A percentile compares a stretch with the other conserved stretches of the same genome.
phyloP scores from a whole-genome alignment of 176 grass and related monocot species.

The Paspalum notatum region DNA sequence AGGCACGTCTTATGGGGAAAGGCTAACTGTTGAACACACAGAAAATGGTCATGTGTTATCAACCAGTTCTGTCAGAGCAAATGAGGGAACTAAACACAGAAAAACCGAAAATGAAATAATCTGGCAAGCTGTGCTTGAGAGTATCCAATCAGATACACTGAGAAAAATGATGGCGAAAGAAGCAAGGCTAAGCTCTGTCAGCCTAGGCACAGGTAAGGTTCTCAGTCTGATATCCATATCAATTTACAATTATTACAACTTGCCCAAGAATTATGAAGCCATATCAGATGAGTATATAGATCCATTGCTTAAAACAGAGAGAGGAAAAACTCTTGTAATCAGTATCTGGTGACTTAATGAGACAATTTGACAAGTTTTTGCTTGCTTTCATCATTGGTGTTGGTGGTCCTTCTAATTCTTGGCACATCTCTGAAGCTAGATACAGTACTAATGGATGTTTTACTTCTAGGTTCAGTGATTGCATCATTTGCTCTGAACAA shows the following conservation, averaged over 20 bases:
- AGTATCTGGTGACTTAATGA: too few species aligned
- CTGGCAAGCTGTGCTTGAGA: slow-evolving; percentile 84
- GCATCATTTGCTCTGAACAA: not conserved
- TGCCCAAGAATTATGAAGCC: not conserved
- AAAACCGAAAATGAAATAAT: slow-evolving; percentile 73
- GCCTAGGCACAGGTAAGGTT: slow-evolving; percentile 74
- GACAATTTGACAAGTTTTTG: slow-evolving; percentile 21
- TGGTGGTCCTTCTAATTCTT: slow-evolving; percentile 16
- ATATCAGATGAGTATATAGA: too few species aligned
- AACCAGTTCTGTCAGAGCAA: slow-evolving; percentile 42
- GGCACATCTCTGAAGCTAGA: not conserved
- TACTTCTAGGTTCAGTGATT: slow-evolving; percentile 11
- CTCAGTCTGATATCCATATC: slow-evolving; percentile 25
- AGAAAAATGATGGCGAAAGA: slow-evolving; percentile 86
- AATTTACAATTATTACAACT: slow-evolving; percentile 16
- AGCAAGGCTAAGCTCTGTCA: slow-evolving; percentile 73
- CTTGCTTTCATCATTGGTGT: slow-evolving; percentile 15
- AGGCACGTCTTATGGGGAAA: slow-evolving; percentile 46
- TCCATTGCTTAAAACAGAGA: slow-evolving; percentile 21
- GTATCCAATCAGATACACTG: slow-evolving; percentile 77
- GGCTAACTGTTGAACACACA: slow-evolving; percentile 37
- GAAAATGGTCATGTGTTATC: slow-evolving; percentile 39
- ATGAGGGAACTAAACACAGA: slow-evolving; percentile 37
- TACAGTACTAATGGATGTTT: not conserved
- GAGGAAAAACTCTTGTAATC: too few species aligned